Percentiles rank a stretch among this genome's conserved stretches.
Conservation (phyloP, 176 grass and related monocot species). For the Hsuehochloa calcarea region DNA sequence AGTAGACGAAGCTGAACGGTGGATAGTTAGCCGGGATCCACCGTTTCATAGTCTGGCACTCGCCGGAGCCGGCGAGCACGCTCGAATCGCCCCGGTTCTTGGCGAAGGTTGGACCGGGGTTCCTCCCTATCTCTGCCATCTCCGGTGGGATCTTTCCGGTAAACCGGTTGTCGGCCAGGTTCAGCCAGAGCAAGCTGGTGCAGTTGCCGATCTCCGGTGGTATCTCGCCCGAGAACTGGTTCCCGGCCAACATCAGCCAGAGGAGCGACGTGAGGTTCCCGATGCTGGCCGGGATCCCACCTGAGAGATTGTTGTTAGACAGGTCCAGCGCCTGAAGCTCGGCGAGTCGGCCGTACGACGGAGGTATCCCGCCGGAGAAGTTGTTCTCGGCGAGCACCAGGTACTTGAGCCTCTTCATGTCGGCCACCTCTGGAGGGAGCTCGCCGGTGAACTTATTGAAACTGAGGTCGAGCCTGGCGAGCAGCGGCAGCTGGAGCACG, state of each 20-base stretch:
- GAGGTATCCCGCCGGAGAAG: conserved; percentile 60
- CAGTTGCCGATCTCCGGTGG: conserved; percentile 79
- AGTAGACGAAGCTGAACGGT: conserved; percentile 83
- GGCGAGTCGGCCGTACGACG: conserved; percentile 44
- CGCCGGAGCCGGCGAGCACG: conserved; percentile 59
- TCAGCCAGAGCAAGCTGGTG: conserved; percentile 86
- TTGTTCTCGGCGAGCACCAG: conserved; percentile 63
- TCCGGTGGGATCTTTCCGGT: conserved; percentile 57
- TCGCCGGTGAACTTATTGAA: conserved; percentile 61
- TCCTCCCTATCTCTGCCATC: conserved; percentile 56
- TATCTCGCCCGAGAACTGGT: conserved; percentile 64
- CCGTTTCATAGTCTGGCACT: conserved; percentile 72
- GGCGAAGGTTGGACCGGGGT: conserved; percentile 65
- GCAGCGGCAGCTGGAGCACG: conserved; percentile 53
- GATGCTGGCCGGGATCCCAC: conserved; percentile 48
- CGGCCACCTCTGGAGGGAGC: conserved; percentile 47
- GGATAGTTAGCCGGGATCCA: conserved; percentile 90
- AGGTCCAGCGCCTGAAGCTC: conserved; percentile 76
- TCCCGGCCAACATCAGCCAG: conserved; percentile 89
- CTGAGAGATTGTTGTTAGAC: conserved; percentile 56
- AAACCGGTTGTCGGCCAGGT: conserved; percentile 62
- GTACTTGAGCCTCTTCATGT: conserved; percentile 65
- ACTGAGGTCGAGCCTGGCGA: conserved; percentile 74
- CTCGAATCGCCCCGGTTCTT: conserved; percentile 34
- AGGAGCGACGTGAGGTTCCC: conserved; percentile 88